Percentiles rank a stretch among this genome's conserved stretches.
These are phyloP conservation scores for Sporisorium iseilematis-ciliati DNA, from an alignment of 1,284 basidiomycete genomes.

Conservation along the genomic window DNA sequence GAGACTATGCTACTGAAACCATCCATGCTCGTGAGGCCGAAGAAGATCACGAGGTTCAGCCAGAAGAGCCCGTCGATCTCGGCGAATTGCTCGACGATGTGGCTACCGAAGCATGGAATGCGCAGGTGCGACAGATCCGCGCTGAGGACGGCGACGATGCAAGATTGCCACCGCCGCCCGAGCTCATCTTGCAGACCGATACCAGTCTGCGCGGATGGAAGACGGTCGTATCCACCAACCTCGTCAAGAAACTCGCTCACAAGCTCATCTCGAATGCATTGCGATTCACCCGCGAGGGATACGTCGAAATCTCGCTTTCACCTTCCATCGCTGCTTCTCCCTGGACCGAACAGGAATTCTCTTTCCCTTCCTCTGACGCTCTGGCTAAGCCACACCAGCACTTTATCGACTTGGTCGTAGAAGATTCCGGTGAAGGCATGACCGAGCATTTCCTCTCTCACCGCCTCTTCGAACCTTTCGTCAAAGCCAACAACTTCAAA, in stretches of 20 bases:
- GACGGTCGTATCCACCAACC: constrained; percentile 31
- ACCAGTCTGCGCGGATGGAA: constrained; percentile 50
- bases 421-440: constrained; percentile 59
- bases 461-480: constrained; percentile 51
- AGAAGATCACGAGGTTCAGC: constrained; percentile 26
- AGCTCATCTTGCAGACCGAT: constrained; percentile 53
- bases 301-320: constrained; percentile 48
- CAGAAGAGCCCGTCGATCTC: constrained; percentile 41
- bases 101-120: constrained; percentile 41
- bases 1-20: constrained; percentile 49
- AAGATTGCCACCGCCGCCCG: constrained; percentile 54
- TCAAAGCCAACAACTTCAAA: constrained; percentile 54
- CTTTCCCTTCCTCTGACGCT: constrained; percentile 6
- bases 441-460: constrained; percentile 53
- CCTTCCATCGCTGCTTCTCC: constrained; percentile 25
- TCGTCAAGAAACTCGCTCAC: constrained; percentile 38
- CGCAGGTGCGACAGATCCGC: constrained; percentile 48
- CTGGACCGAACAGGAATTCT: constrained; percentile 7
- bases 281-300: constrained; percentile 55
- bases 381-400: constrained; percentile 3
- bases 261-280: constrained; percentile 59
- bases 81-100: constrained; percentile 45
- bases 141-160: constrained; percentile 53
- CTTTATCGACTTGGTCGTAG: constrained; percentile 46
- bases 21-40: constrained; percentile 40